Conservation (phyloP, 352 stramenopile species). For the Thalassiosira exigua region DNA sequence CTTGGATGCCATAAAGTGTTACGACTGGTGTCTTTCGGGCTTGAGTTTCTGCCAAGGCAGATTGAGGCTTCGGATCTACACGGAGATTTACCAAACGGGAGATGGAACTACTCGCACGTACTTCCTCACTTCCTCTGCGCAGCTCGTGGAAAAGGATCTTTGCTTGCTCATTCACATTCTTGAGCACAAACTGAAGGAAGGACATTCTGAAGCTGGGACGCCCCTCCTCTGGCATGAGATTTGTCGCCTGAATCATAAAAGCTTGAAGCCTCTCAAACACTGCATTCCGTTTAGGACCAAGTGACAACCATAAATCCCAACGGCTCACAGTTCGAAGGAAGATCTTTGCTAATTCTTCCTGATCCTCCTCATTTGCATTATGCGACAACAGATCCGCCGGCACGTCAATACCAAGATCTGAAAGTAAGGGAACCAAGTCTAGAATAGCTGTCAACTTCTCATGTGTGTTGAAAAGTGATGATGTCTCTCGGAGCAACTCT, state of each 20-base stretch:
- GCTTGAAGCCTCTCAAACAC: slow-evolving; percentile 13
- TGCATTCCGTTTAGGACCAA: neutral
- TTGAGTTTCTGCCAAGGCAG: neutral
- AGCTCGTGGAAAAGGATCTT: slow-evolving; percentile 28
- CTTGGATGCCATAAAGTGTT: slow-evolving; percentile 29
- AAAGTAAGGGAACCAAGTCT: slow-evolving; percentile 4
- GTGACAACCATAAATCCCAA: slow-evolving; percentile 13
- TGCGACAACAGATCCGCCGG: neutral
- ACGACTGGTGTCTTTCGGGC: slow-evolving; percentile 11
- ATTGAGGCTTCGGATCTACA: slow-evolving; percentile 7
- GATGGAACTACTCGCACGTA: slow-evolving; percentile 10
- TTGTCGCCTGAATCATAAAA: neutral
- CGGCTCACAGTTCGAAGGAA: neutral
- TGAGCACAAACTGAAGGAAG: slow-evolving; percentile 14
- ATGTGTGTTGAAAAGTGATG: neutral
- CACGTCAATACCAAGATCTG: slow-evolving; percentile 19
- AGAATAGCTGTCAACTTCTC: slow-evolving; percentile 2
- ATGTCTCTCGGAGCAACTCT: neutral
- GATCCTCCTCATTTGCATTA: neutral
- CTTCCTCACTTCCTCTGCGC: slow-evolving; percentile 16
- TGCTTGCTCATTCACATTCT: slow-evolving; percentile 15
- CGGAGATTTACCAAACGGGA: slow-evolving; percentile 23
- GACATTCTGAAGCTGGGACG: too few species aligned
- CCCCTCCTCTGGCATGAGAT: too few species aligned
- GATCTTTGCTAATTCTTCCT: neutral